Conservation (phyloP, 768 basidiomycete species). For the Cantharellus anzutake region DNA sequence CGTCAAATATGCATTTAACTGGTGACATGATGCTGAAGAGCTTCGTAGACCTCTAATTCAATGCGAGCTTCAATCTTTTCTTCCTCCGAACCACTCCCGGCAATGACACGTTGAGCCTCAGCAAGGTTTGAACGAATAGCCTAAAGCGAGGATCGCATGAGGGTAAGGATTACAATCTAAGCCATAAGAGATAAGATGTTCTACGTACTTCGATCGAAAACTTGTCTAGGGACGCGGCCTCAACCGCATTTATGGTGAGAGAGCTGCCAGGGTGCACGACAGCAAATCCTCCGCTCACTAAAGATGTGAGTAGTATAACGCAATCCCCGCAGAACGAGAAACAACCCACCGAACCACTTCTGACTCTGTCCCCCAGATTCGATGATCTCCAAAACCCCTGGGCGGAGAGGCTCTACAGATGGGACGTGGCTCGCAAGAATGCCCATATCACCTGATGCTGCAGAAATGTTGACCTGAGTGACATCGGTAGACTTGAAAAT, state of each 20-base stretch:
- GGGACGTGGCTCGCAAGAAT: constrained; percentile 97
- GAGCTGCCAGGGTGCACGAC: constrained; percentile 96
- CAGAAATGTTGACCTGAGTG: constrained; percentile 87
- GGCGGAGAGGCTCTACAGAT: constrained; percentile 86
- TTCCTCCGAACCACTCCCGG: constrained; percentile 74
- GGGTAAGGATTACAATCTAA: background rate
- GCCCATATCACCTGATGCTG: constrained; percentile 95
- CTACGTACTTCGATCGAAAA: constrained; percentile 72
- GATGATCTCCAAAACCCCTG: constrained; percentile 88
- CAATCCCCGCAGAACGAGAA: background rate
- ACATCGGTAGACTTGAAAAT: constrained; percentile 85
- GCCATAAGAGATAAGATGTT: background rate
- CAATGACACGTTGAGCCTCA: constrained; percentile 57
- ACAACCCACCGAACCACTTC: constrained; percentile 90
- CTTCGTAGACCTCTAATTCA: constrained; percentile 94
- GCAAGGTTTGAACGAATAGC: constrained; percentile 76
- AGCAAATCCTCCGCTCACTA: constrained; percentile 93
- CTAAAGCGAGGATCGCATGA: constrained; percentile 22
- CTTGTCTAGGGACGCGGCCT: constrained; percentile 79
- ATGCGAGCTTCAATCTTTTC: constrained; percentile 87
- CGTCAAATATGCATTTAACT: background rate
- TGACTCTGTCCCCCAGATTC: constrained; percentile 59
- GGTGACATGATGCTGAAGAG: constrained; percentile 66
- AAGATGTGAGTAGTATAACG: background rate
- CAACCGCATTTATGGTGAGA: constrained; percentile 90